Base-by-base conservation (phyloP, 2,329 filamentous ascomycete species). In the Spiromastix sp. region DNA sequence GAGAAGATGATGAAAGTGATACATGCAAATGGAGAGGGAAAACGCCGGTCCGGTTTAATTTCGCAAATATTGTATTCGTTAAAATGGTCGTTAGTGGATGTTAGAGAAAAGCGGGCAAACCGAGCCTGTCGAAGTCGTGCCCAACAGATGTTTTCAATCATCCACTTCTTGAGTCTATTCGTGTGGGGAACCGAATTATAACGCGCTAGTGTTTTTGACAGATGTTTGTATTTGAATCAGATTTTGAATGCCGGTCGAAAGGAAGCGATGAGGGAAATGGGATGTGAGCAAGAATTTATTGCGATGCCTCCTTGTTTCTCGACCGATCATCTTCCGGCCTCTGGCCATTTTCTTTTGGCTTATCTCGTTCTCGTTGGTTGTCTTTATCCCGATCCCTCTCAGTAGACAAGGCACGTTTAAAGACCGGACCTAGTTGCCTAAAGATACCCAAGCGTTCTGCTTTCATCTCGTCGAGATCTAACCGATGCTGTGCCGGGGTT, bases 391-490 rank as follows among this genome's bases (percentile, higher is more conserved):
- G 40, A 30, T 62, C 58, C 20, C 60, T 50, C 16, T 64, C 61
- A 2, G 52, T 54, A 4, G 61, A 64, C 4, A 58, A 50, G 2
- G 54, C 51, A 26, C 61, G 55, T 40, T 63, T 64, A 50, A 66
- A 63, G 35, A 67, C 55, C 38, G 65, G 60, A 12, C 61, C 57
- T 38, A 64, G 57, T 18, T 61, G 57, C 17, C 56, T 55, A 36
- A 64, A 49, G 36, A 62, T 61, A 11, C 58, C 62, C 48, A 52
- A 48, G 24, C 60, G 57, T 37, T 63, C 60, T 3, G 54, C 56
- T 18, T 56, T 55, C 8, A 60, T 51, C 30, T 61, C 59, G 18
- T 63, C 59, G 21, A 58, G 34, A 36, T 58, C 52, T 10, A 59
- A 38, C 25, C 51, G 54, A n/a, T n/a, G n/a, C 26, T 55, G 54